Percentiles rank a stretch among this genome's conserved stretches.
Evolutionary conservation across 805 yeast genomes (phyloP).

Genomic region (Cyberlindnera nakhonratchasimensis): DNA sequence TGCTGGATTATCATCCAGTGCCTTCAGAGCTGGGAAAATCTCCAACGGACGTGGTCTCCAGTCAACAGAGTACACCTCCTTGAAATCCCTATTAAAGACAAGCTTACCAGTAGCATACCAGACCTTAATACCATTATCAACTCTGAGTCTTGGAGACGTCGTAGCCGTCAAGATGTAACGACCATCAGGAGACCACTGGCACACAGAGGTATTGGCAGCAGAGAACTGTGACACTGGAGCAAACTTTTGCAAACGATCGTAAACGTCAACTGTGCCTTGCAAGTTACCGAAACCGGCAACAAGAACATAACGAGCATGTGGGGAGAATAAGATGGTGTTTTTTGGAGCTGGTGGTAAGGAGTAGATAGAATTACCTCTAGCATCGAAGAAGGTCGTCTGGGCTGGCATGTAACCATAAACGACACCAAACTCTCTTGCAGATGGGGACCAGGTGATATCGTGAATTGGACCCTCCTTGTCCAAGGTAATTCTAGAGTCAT

Average conservation of each 20-base stretch:
- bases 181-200: constrained; percentile 98
- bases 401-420: constrained; percentile 98
- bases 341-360: constrained; percentile 83
- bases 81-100: constrained; percentile 72
- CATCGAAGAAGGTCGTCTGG: constrained; percentile 88
- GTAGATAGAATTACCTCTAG: constrained; percentile 84
- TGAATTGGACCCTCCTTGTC: constrained; percentile 96
- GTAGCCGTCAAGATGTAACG: constrained; percentile 91
- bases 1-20: constrained; percentile 50
- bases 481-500: constrained; percentile 82
- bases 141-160: constrained; percentile 93
- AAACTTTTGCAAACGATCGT: constrained; percentile 87
- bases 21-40: constrained; percentile 36
- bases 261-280: constrained; percentile 93
- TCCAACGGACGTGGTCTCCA: constrained; percentile 66
- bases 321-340: constrained; percentile 88
- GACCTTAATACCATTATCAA: constrained; percentile 89
- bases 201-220: constrained; percentile 93
- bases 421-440: constrained; percentile 95
- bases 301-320: constrained; percentile 85
- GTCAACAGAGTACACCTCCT: constrained; percentile 72
- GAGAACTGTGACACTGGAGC: constrained; percentile 74
- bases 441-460: constrained; percentile 96
- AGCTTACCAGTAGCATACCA: constrained; percentile 91
- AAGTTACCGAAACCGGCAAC: constrained; percentile 98